A percentile compares a stretch with the other conserved stretches of the same genome.
phyloP scores from a whole-genome alignment of 2,329 filamentous ascomycete genomes.

The Aspergillus intermedius region DNA sequence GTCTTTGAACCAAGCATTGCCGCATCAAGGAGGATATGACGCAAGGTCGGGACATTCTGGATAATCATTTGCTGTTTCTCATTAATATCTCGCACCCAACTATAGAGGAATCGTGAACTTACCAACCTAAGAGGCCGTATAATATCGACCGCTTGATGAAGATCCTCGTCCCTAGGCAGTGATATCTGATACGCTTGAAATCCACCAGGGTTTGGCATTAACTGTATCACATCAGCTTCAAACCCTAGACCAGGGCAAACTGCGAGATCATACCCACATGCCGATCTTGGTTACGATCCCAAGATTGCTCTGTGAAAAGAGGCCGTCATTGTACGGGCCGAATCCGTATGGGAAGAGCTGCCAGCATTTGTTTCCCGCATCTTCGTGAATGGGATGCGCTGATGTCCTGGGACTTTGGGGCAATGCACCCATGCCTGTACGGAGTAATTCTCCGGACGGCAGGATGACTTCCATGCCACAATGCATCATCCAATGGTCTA shows the following conservation, averaged over 20 bases:
- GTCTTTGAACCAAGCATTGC: constrained; percentile 38
- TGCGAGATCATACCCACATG: constrained; percentile 26
- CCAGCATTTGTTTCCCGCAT: constrained; percentile 29
- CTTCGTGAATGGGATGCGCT: neutral
- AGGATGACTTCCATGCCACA: constrained; percentile 43
- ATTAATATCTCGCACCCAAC: neutral
- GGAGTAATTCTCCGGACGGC: constrained; percentile 39
- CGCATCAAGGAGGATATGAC: constrained; percentile 42
- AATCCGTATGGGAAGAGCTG: constrained; percentile 40
- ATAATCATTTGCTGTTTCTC: constrained; percentile 31
- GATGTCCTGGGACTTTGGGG: neutral
- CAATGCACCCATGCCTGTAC: constrained; percentile 43
- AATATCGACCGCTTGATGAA: constrained; percentile 33
- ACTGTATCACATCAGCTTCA: constrained; percentile 1
- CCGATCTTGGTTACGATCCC: constrained; percentile 53
- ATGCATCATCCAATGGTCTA: constrained; percentile 39
- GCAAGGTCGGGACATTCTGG: constrained; percentile 44
- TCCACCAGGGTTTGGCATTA: constrained; percentile 49
- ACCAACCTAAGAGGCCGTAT: constrained; percentile 29
- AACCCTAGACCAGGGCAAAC: neutral
- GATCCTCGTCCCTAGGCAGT: constrained; percentile 45
- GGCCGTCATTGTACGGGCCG: constrained; percentile 35
- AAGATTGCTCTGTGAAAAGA: constrained; percentile 49
- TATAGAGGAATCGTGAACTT: neutral
- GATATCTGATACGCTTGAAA: constrained; percentile 42